Base-by-base conservation (phyloP, 2,329 filamentous ascomycete genomes). In the Colletotrichum sansevieriae region DNA sequence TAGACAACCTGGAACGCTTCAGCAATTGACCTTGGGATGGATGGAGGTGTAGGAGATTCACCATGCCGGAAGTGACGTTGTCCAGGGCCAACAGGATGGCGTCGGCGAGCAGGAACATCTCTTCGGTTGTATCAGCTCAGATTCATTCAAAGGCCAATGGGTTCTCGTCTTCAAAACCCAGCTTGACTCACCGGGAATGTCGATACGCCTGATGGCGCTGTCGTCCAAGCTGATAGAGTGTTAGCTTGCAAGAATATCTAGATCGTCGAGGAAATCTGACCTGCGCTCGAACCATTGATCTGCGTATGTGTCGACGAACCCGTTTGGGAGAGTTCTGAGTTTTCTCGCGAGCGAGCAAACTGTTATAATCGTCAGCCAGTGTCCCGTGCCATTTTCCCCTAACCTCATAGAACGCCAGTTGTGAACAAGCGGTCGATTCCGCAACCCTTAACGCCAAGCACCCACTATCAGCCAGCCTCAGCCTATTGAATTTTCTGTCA, bases 51-150 rank as follows among this genome's bases (percentile, higher is more conserved):
- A 29, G 41, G 47, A 35, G 52, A 59, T 29, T 35, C 49, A 60
- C 57, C 11, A 94, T 83, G 10, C 91, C 91, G 61, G 85, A 83
- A 35, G 84, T 85, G 52, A 94, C 86, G 73, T 93, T 93, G 77
- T 93, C 88, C 64, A 90, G 79, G 8, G 88, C 84, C 55, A 92
- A 87, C 8, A 91, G 82, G 72, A 94, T 87, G 20, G 90, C 87
- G 72, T 94, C 91, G 4, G 91, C 89, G 29, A 88, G 83, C 22
- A 94, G 84, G 79, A 92, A 91, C 79, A 79, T 81, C 78, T 92
- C 90, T 39, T 39, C 4, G 1, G 90, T 90, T 65, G 92, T 87
- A 73, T 86, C 33, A 52, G 29, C 33, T 33, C 7, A 11, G 0
- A 1, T 0, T 3, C 10, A 12, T 0, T 3, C 1, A 52, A 10